Conservation (phyloP, 495 filamentous ascomycete genomes). For the Hypoxylon cercidicola region DNA sequence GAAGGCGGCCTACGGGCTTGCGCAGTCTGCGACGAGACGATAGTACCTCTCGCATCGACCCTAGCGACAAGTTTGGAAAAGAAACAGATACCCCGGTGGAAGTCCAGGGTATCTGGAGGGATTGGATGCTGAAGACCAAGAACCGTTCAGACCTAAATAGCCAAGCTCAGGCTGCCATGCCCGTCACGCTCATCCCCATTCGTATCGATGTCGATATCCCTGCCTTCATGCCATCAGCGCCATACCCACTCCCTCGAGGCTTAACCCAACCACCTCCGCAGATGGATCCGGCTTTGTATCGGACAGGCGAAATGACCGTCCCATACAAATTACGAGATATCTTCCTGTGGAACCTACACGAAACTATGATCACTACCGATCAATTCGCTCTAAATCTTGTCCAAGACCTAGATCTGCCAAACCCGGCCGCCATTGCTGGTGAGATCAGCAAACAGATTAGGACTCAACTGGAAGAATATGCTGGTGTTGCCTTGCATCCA, state of each 20-base stretch:
- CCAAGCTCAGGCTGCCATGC: constrained; percentile 84
- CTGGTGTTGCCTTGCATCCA: constrained; percentile 91
- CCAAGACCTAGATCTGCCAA: constrained; percentile 92
- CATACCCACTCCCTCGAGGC: constrained; percentile 73
- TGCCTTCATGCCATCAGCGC: constrained; percentile 76
- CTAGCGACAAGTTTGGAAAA: constrained; percentile 81
- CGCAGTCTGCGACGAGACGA: constrained; percentile 86
- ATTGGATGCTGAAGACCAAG: constrained; percentile 90
- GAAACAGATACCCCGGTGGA: constrained; percentile 83
- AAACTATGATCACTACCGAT: constrained; percentile 92
- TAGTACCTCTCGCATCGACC: constrained; percentile 64
- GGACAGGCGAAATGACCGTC: constrained; percentile 77
- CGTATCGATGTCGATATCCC: constrained; percentile 94
- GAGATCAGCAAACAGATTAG: constrained; percentile 94
- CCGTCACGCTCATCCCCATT: constrained; percentile 92
- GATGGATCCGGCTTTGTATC: constrained; percentile 74
- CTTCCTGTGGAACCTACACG: constrained; percentile 97
- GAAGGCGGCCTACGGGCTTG: constrained; percentile 82
- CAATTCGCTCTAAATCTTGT: constrained; percentile 91
- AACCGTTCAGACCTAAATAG: constrained; percentile 75
- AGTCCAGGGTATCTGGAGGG: constrained; percentile 88
- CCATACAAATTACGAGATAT: constrained; percentile 89
- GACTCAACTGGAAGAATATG: constrained; percentile 95
- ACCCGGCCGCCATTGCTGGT: constrained; percentile 68
- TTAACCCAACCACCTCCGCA: constrained; percentile 51